phyloP scores from a whole-genome alignment of 306 rosid genomes.

The Cyclanthera cordifolia region DNA sequence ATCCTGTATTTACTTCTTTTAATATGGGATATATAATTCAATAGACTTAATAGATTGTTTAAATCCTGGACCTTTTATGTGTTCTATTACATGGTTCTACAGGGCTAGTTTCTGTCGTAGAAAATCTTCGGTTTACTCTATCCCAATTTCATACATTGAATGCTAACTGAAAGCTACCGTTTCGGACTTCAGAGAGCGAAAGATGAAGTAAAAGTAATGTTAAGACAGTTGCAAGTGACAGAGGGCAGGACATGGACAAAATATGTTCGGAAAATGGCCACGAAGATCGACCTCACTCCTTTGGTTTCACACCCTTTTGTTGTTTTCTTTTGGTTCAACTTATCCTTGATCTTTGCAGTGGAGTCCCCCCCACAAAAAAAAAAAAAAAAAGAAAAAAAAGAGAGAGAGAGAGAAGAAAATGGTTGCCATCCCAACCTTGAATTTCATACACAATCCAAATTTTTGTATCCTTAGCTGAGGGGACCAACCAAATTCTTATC shows the following conservation, averaged over 20 bases:
- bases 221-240: not conserved
- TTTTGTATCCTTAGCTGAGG: not conserved
- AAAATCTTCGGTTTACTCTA: not conserved
- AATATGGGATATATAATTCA: not conserved
- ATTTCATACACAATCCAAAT: slow-evolving; percentile 8
- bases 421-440: not conserved
- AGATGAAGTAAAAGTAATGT: not conserved
- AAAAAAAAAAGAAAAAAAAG: not conserved
- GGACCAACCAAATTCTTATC: slow-evolving; percentile 12
- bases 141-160: not conserved
- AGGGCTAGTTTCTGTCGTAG: not conserved
- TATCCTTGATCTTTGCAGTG: not conserved
- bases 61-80: not conserved
- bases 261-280: slow-evolving; percentile 21
- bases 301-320: slow-evolving; percentile 6
- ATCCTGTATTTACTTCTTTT: not conserved
- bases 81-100: not conserved
- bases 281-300: not conserved
- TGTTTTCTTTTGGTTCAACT: not conserved
- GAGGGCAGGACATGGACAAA: slow-evolving; percentile 27
- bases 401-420: not conserved
- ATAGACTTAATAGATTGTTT: not conserved
- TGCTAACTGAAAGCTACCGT: not conserved
- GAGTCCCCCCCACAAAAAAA: not conserved
- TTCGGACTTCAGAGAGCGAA: not conserved